Conservation (phyloP, 352 stramenopile genomes). For the Thalassiosira livingstoniorum region DNA sequence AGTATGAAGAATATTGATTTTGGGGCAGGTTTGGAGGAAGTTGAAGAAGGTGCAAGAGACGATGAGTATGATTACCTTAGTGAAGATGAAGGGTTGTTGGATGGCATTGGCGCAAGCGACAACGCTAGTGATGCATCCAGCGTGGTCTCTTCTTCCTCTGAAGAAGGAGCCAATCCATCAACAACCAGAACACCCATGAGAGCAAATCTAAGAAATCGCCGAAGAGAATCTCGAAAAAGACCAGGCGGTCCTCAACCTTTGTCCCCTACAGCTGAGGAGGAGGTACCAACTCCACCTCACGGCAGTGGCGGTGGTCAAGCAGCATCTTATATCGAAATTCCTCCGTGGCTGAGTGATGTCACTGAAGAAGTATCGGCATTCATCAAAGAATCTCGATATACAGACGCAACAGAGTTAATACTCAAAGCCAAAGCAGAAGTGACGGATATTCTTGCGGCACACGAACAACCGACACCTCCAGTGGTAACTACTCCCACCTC, state of each 20-base stretch:
- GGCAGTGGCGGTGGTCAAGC: neutral
- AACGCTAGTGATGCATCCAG: conserved; percentile 54
- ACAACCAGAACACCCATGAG: conserved; percentile 41
- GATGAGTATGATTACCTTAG: conserved; percentile 30
- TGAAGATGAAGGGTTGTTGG: conserved; percentile 43
- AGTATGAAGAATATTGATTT: conserved; percentile 86
- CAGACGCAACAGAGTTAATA: conserved; percentile 76
- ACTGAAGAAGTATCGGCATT: conserved; percentile 79
- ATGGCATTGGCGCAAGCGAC: conserved; percentile 44
- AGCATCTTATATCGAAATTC: conserved; percentile 68
- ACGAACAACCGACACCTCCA: conserved; percentile 61
- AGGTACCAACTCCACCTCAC: neutral
- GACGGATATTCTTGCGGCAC: conserved; percentile 63
- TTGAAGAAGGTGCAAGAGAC: conserved; percentile 26
- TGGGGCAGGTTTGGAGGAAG: conserved; percentile 43
- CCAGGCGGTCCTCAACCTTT: neutral
- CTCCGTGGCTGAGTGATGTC: conserved; percentile 75
- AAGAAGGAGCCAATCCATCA: conserved; percentile 25
- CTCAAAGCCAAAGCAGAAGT: conserved; percentile 78
- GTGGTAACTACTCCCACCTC: conserved; percentile 31
- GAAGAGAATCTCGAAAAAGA: conserved; percentile 21
- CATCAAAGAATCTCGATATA: conserved; percentile 81
- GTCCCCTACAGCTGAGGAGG: conserved; percentile 10
- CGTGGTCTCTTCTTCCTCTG: conserved; percentile 42
- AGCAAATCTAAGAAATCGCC: conserved; percentile 26